Base-by-base conservation (phyloP, 805 yeast genomes). In the Scheffersomyces stipitis region DNA sequence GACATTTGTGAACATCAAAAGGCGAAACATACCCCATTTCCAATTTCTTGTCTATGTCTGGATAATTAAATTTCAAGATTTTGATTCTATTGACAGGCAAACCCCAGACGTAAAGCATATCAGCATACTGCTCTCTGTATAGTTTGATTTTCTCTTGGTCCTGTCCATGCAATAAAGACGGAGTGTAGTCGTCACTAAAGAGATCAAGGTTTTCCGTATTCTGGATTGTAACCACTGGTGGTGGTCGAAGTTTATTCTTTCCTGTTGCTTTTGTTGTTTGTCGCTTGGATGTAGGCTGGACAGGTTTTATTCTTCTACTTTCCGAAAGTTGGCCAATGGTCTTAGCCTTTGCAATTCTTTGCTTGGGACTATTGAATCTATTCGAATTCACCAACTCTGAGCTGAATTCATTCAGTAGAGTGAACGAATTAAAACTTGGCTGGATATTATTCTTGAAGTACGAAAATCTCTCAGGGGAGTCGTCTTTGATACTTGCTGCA, bases 41-140 rank as follows among this genome's bases (percentile, higher is more conserved):
- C 5, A 46, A 40, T 12, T 52, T 39, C 33, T 40, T 39, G 17
- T 41, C 48, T 12, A 38, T 35, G 12, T 51, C 42, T 3, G 75
- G 59, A 41, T 72, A 74, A 49, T 83, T 83, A 64, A 78, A 76
- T 60, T 90, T 88, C 38, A 87, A 57, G 8, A 90, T 75, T 51
- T 90, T 90, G 18, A 86, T 79, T 29, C 96, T 62, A 45, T 82
- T 78, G n/a, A 85, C 73, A 0, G 89, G 85, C 14, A 89, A 67
- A 0, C 93, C 95, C 97, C 97, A 91, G 23, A 75, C 60, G 51
- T 76, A 86, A 10, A 90, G 65, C 53, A 90, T 71, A 14, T 82
- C 76, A 0, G 96, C 89, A 57, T 91, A 90, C 46, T 81, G 83
- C 15, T 75, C 71, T 27, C 96, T 58, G 53, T 78, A 75, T 37